These are phyloP conservation scores for Begonia peltatifolia DNA, from an alignment of 306 rosid genomes.

Conservation along the genomic window DNA sequence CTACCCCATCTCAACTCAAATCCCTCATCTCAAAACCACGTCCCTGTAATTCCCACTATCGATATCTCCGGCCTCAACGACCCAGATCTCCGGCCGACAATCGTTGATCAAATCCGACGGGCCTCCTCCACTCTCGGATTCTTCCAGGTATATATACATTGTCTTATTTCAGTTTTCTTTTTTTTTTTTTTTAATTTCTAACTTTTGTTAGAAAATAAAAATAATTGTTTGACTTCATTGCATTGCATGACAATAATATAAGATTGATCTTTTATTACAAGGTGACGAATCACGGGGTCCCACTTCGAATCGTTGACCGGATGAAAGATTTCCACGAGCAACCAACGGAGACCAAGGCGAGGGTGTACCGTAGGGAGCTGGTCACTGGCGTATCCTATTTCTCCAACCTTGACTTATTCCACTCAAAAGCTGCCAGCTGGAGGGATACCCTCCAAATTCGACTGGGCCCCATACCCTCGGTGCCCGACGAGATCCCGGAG, in stretches of 20 bases:
- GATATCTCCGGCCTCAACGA: conserved; percentile 14
- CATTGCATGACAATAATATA: too few relatives aligned
- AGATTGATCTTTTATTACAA: too few relatives aligned
- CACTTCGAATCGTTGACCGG: conserved; percentile 7
- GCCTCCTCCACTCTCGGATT: conserved; percentile 23
- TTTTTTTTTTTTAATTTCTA: too few relatives aligned
- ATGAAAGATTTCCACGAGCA: conserved; percentile 29
- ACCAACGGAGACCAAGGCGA: conserved; percentile 11
- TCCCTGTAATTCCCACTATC: conserved; percentile 16
- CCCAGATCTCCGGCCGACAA: conserved; percentile 4
- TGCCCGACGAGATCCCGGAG: conserved; percentile 26
- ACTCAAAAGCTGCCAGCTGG: conserved; percentile 60
- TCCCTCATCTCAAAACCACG: background rate
- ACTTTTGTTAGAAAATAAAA: too few relatives aligned
- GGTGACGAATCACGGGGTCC: conserved; percentile 30
- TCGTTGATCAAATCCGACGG: conserved; percentile 15
- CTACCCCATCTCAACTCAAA: conserved; percentile 6
- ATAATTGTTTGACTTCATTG: too few relatives aligned
- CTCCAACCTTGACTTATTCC: conserved; percentile 24
- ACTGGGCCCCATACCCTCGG: conserved; percentile 20
- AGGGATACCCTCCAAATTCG: conserved; percentile 48
- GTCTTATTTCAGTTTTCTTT: too few relatives aligned
- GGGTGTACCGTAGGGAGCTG: conserved; percentile 8
- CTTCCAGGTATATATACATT: conserved; percentile 13
- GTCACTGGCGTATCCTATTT: conserved; percentile 19